Base-by-base conservation (phyloP, 805 yeast genomes). In the Ascoidea asiatica region DNA sequence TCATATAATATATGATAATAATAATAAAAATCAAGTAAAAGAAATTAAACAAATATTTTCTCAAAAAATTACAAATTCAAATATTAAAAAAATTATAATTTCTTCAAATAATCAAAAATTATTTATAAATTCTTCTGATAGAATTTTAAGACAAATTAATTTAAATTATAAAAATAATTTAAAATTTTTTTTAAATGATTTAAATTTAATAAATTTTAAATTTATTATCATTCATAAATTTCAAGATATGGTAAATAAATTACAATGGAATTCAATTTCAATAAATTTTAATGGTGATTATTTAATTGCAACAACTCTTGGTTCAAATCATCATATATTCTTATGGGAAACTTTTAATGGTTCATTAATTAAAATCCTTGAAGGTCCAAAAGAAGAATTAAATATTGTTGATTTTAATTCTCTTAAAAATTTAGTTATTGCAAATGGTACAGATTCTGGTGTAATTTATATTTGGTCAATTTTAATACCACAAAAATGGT, bases 271-370 rank as follows among this genome's bases (percentile, higher is more conserved):
- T 57, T 69, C 86, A 0, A 78, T 86, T 4, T 65, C 78, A 7
- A 80, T 84, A 62, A 83, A 84, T 51, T 76, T 79, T 46, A 78
- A 76, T 51, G 81, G 79, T 1, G 97, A 90, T 47, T 89, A 83
- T 57, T 61, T 89, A n/a, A 79, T 86, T 43, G 97, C 96, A 0
- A 79, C 95, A 0, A 83, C 95, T 0, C 79, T 76, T 58, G 95
- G 95, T 11, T 79, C 89, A 4, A 62, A 65, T 1, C 95, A 88
- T 56, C 95, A 86, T 53, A 69, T 90, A 40, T 89, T 88, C 58
- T 73, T 90, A 46, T 89, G 97, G 97, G 97, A 90, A 57, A 84
- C 95, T 0, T 68, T 75, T 5, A 72, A 82, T 69, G 97, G 96
- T 0, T 77, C 94, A n/a, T 64, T 89, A 45, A 82, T 87, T 22